Base-by-base conservation (phyloP, 2,329 filamentous ascomycete genomes). In the Pseudocercospora fuligena region DNA sequence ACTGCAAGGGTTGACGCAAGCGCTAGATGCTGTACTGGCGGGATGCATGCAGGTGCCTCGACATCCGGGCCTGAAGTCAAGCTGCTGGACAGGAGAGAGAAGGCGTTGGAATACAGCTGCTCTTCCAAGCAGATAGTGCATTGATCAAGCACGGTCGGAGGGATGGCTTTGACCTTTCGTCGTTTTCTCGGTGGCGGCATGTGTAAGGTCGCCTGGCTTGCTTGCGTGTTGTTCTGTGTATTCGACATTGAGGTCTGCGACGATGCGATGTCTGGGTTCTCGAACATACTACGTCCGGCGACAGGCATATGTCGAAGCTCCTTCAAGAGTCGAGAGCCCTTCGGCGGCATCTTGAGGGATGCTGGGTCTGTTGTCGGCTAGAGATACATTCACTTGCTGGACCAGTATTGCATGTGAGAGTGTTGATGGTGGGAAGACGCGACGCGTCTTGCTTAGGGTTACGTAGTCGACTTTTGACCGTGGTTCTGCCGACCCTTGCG, bases 1-100 rank as follows among this genome's bases (percentile, higher is more conserved):
- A 95, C 86, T n/a, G 90, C 80, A n/a, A 97, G 83, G 1, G 92
- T 95, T 51, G 86, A 88, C n/a, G 93, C 85, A 8, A 97, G 83
- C 7, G 92, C 89, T 25, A 98, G 83, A 70, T 94, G 89, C 64
- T 88, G 86, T 0, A 90, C 85, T 2, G 91, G 87, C 0, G 94
- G 92, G 19, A 93, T 80, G 65, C 86, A 86, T 11, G 87, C 86
- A 0, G 87, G 82, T 33, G 79, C 80, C 14, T 80, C 66, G 40
- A 78, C 76, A 66, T 79, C 78, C 58, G 75, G 74, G 64, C 88
- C 86, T 14, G 88, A 83, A 2, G 81, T 83, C n/a, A 90, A 80
- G n/a, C 89, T 81, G 73, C 85, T 87, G 29, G 85, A 84, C 43
- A 94, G 83, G 1, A 94, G 85, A 53, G 84, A 84, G 31, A 79